Conservation (phyloP, 2,329 filamentous ascomycete genomes). For the Hypoxylon sp. region DNA sequence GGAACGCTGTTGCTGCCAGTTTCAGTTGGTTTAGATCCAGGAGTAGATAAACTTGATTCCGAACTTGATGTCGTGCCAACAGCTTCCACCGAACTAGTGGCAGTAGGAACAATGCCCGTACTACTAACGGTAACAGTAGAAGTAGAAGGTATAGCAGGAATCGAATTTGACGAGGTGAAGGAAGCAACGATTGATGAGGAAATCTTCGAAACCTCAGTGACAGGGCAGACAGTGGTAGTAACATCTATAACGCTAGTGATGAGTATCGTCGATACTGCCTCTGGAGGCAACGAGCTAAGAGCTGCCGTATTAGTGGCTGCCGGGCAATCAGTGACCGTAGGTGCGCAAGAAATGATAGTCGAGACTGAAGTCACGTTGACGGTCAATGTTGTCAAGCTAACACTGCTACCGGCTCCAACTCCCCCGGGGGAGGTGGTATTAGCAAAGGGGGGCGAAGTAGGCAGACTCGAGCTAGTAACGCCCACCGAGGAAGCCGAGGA, state of each 20-base stretch:
- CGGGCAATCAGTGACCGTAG: slow-evolving; percentile 51
- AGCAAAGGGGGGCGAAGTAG: slow-evolving; percentile 29
- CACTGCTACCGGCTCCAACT: slow-evolving; percentile 9
- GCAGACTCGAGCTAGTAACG: slow-evolving; percentile 1
- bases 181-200: slow-evolving; percentile 50
- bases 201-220: slow-evolving; percentile 47
- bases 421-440: slow-evolving; percentile 35
- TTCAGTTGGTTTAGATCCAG: slow-evolving; percentile 32
- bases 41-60: slow-evolving; percentile 2
- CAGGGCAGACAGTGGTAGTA: slow-evolving; percentile 52
- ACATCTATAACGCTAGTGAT: slow-evolving; percentile 50
- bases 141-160: slow-evolving; percentile 10
- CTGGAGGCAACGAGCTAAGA: slow-evolving; percentile 44
- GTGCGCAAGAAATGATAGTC: slow-evolving; percentile 51
- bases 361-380: slow-evolving; percentile 47
- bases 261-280: slow-evolving; percentile 49
- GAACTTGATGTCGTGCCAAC: slow-evolving; percentile 8
- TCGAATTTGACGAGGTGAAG: slow-evolving; percentile 38
- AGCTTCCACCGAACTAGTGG: slow-evolving; percentile 19
- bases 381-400: slow-evolving; percentile 47
- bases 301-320: slow-evolving; percentile 45
- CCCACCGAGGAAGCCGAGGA: slow-evolving; percentile 5
- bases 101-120: slow-evolving; percentile 16
- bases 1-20: slow-evolving; percentile 32
- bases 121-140: slow-evolving; percentile 13